These are phyloP conservation scores for Rhizopogon vesiculosus DNA, from an alignment of 768 basidiomycete species.

Conservation along the genomic window DNA sequence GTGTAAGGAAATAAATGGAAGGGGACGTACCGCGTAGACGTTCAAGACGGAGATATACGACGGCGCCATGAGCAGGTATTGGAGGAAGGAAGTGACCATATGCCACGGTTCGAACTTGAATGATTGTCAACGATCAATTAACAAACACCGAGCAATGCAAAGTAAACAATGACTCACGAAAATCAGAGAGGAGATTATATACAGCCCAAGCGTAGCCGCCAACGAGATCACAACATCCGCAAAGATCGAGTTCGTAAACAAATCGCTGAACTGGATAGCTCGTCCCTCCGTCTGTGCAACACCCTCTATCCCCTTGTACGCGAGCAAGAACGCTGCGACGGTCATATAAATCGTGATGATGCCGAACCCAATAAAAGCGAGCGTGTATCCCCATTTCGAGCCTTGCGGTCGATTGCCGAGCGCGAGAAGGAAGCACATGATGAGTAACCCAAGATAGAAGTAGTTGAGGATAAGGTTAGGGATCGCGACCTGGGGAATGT, in stretches of 20 bases:
- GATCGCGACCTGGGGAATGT: constrained; percentile 58
- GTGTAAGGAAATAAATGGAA: background rate
- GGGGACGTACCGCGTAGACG: constrained; percentile 64
- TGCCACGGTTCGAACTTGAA: constrained; percentile 94
- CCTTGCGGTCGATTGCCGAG: constrained; percentile 93
- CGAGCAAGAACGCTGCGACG: constrained; percentile 75
- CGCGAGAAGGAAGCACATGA: constrained; percentile 83
- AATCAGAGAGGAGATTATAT: constrained; percentile 75
- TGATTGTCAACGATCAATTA: background rate
- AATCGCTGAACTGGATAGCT: constrained; percentile 44
- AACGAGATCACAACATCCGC: constrained; percentile 84
- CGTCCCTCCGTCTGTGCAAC: constrained; percentile 44
- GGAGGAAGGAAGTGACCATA: constrained; percentile 95
- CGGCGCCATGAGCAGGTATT: constrained; percentile 87
- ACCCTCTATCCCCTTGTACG: constrained; percentile 72
- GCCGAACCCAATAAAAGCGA: constrained; percentile 83
- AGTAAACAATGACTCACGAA: constrained; percentile 56
- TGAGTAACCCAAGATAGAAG: constrained; percentile 80
- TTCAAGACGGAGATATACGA: constrained; percentile 93
- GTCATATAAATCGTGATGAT: constrained; percentile 97
- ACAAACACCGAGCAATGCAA: background rate
- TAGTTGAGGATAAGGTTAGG: constrained; percentile 81
- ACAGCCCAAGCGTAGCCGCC: constrained; percentile 85
- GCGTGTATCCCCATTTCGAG: constrained; percentile 80
- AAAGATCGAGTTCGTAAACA: constrained; percentile 80